phyloP scores from a whole-genome alignment of 2,329 filamentous ascomycete genomes.

The Aulographum hederae region DNA sequence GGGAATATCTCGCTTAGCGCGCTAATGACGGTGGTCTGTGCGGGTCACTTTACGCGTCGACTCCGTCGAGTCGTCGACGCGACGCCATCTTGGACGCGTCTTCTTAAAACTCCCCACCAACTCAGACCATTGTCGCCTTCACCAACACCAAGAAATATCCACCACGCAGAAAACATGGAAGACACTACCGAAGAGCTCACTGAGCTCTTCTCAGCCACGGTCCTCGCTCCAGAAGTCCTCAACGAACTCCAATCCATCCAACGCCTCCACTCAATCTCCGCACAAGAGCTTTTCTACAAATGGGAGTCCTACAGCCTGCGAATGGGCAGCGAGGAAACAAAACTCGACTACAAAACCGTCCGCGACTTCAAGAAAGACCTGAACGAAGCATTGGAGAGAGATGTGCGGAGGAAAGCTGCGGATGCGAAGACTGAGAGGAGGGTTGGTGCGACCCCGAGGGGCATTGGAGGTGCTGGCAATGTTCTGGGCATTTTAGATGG shows the following conservation, averaged over 20 bases:
- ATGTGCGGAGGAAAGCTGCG: constrained; percentile 47
- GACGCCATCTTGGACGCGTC: too few relatives aligned
- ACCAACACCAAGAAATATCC: too few relatives aligned
- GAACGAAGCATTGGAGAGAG: constrained; percentile 67
- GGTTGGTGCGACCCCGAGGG: constrained; percentile 39
- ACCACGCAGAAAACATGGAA: too few relatives aligned
- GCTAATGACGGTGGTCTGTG: too few relatives aligned
- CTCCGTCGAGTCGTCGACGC: too few relatives aligned
- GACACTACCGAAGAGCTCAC: too few relatives aligned
- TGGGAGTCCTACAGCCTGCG: constrained; percentile 98
- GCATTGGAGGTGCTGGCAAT: constrained; percentile 38
- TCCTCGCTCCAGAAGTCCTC: constrained; percentile 52
- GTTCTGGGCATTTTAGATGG: constrained; percentile 61
- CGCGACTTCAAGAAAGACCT: constrained; percentile 72
- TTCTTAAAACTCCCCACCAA: too few relatives aligned
- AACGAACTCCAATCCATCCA: constrained; percentile 73
- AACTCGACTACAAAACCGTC: constrained; percentile 49
- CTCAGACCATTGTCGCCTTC: too few relatives aligned
- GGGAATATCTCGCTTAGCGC: too few relatives aligned
- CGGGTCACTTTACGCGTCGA: too few relatives aligned
- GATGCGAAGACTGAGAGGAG: constrained; percentile 43
- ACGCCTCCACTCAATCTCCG: constrained; percentile 60
- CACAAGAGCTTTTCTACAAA: constrained; percentile 89
- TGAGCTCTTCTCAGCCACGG: too few relatives aligned
- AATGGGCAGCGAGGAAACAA: constrained; percentile 67